Conservation (phyloP, 495 filamentous ascomycete genomes). For the Cercophora samala region DNA sequence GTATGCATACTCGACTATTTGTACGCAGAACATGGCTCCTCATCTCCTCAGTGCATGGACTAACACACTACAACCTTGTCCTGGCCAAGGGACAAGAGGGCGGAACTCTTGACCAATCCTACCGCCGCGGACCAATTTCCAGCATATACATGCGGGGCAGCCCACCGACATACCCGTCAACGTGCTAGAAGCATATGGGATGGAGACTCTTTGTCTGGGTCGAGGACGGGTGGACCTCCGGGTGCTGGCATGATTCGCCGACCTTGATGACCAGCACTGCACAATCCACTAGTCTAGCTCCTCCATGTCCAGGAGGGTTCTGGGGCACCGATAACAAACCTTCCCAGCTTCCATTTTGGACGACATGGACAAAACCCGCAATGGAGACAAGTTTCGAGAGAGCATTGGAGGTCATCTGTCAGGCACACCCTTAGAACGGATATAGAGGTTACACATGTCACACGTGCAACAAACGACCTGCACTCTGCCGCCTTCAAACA, state of each 20-base stretch:
- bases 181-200: background rate
- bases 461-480: slow-evolving; percentile 33
- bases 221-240: slow-evolving; percentile 22
- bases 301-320: slow-evolving; percentile 1
- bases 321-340: slow-evolving; percentile 16
- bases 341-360: background rate
- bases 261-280: slow-evolving; percentile 13
- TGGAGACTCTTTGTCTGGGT: background rate
- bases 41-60: background rate
- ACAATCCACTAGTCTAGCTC: slow-evolving; percentile 23
- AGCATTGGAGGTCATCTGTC: background rate
- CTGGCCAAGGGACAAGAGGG: background rate
- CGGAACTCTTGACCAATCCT: background rate
- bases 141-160: background rate
- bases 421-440: background rate
- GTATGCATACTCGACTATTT: background rate
- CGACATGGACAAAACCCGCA: background rate
- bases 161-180: background rate
- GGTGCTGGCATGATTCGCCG: slow-evolving; percentile 33
- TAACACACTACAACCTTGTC: background rate
- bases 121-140: background rate
- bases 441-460: slow-evolving; percentile 16
- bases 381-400: background rate
- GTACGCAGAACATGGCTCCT: background rate
- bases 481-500: slow-evolving; percentile 24